These are phyloP conservation scores for Camellia lanceoleosa DNA, from an alignment of 148 eudicot species.

Conservation along the genomic window DNA sequence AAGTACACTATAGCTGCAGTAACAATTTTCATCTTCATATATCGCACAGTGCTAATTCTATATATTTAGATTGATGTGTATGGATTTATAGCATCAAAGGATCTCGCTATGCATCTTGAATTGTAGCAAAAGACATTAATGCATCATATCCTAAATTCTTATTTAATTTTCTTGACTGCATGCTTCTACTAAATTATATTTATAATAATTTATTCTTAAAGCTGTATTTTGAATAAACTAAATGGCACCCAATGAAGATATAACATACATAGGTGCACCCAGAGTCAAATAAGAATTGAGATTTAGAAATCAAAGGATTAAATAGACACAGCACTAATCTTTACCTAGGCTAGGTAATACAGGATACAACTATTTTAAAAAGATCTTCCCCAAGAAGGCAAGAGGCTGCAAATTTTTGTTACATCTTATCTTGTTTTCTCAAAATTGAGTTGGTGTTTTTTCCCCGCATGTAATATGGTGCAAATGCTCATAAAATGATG, in stretches of 20 bases:
- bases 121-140: background rate
- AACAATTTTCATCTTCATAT: background rate
- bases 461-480: background rate
- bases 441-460: background rate
- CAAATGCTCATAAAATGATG: background rate
- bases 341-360: background rate
- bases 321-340: background rate
- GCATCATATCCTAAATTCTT: background rate
- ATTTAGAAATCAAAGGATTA: background rate
- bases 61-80: background rate
- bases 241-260: no score
- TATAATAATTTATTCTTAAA: no score
- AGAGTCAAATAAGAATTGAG: background rate
- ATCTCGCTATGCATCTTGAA: no score
- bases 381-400: background rate
- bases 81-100: background rate
- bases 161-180: no score
- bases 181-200: no score
- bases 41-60: background rate
- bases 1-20: background rate
- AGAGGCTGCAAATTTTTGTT: background rate
- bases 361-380: background rate
- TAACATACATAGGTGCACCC: no score
- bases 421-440: background rate
- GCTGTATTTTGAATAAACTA: background rate